Conservation (phyloP, 192 early-diverging fungal species). For the Backusella westeae region DNA sequence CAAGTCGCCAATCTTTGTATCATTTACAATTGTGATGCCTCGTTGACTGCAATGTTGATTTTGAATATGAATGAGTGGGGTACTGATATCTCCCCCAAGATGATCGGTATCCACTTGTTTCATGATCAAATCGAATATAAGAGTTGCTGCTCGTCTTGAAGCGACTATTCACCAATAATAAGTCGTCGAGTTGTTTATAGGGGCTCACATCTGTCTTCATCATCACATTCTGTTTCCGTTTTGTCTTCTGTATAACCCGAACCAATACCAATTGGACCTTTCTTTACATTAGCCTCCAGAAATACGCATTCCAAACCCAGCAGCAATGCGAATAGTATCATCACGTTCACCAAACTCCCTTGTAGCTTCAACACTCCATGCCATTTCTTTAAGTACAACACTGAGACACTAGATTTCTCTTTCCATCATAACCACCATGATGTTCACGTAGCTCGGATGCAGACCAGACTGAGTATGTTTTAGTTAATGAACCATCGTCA, state of each 20-base stretch:
- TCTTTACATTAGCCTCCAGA: too few species aligned
- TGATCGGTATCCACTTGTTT: constrained; percentile 34
- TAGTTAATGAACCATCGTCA: too few species aligned
- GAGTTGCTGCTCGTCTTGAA: constrained; percentile 24
- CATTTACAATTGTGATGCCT: neutral
- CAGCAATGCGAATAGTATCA: neutral
- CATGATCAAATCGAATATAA: constrained; percentile 35
- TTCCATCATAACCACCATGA: constrained; percentile 53
- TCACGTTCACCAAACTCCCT: constrained; percentile 35
- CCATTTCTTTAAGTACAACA: constrained; percentile 66
- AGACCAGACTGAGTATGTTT: too few species aligned
- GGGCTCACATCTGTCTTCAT: constrained; percentile 30
- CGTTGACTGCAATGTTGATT: neutral
- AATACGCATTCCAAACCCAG: too few species aligned
- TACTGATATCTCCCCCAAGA: neutral
- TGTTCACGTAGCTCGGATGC: too few species aligned
- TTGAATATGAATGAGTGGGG: neutral
- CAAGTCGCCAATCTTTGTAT: constrained; percentile 22
- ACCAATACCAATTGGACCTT: too few species aligned
- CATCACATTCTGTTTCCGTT: constrained; percentile 16
- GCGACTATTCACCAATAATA: constrained; percentile 34
- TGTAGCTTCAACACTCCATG: constrained; percentile 35
- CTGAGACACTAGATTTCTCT: constrained; percentile 77
- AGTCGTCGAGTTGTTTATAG: constrained; percentile 38
- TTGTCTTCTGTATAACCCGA: constrained; percentile 12